phyloP scores from a whole-genome alignment of 768 basidiomycete species.

The Daedaleopsis sinensis region DNA sequence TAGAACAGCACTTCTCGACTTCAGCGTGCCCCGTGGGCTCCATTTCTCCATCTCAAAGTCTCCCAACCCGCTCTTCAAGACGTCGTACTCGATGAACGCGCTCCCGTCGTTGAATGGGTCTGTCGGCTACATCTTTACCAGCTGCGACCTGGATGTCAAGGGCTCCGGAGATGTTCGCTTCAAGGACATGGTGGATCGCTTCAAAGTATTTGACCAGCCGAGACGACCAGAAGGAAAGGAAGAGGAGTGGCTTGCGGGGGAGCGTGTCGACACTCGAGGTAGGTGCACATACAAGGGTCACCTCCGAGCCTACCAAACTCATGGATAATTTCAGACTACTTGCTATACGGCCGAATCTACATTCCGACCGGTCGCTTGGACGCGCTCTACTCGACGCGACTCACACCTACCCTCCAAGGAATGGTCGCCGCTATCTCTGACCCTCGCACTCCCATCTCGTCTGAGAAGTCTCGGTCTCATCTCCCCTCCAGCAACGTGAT shows the following conservation, averaged over 20 bases:
- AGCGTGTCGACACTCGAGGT: constrained; percentile 79
- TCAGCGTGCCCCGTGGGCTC: constrained; percentile 79
- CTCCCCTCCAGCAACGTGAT: constrained; percentile 61
- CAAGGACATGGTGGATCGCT: constrained; percentile 89
- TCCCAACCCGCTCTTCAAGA: constrained; percentile 86
- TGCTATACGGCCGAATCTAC: constrained; percentile 91
- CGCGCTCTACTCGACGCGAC: constrained; percentile 83
- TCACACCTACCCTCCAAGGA: constrained; percentile 78
- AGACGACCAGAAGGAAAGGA: constrained; percentile 75
- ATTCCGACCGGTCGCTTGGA: constrained; percentile 88
- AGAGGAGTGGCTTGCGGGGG: constrained; percentile 82
- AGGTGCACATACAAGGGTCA: constrained; percentile 26
- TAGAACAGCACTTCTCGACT: constrained; percentile 82
- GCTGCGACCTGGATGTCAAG: constrained; percentile 76
- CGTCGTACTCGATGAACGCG: constrained; percentile 90
- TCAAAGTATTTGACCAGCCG: constrained; percentile 83
- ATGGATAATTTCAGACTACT: constrained; percentile 65
- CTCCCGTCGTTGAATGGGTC: constrained; percentile 93
- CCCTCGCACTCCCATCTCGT: constrained; percentile 54
- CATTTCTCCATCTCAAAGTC: constrained; percentile 85
- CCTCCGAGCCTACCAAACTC: constrained; percentile 26
- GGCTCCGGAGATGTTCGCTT: constrained; percentile 73
- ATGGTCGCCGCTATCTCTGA: constrained; percentile 88
- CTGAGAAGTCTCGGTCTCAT: constrained; percentile 47
- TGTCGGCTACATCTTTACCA: constrained; percentile 91